Percentiles rank a stretch among this genome's conserved stretches.
Evolutionary conservation across 495 filamentous ascomycete genomes (phyloP).

Genomic region (Trichoderma reesei): DNA sequence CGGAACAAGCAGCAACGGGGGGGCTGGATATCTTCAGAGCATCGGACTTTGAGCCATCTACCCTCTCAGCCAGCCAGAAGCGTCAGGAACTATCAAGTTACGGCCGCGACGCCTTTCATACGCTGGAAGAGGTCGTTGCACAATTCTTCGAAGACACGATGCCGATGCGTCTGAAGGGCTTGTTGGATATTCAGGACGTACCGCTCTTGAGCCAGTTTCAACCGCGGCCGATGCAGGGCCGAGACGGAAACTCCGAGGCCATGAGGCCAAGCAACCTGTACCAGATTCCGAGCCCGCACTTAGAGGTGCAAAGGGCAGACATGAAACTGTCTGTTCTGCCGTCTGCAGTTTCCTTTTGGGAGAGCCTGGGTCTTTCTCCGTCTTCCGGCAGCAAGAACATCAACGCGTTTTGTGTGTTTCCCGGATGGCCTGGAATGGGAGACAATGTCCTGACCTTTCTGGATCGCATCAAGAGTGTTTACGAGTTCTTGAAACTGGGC

Average conservation of each 20-base stretch:
- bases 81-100: constrained; percentile 29
- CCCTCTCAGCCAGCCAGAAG: constrained; percentile 11
- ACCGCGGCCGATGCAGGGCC: constrained; percentile 27
- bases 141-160: constrained; percentile 25
- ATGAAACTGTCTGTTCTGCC: constrained; percentile 68
- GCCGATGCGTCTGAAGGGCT: constrained; percentile 34
- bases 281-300: constrained; percentile 50
- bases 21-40: constrained; percentile 20
- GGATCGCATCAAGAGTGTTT: constrained; percentile 58
- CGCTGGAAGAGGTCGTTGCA: constrained; percentile 30
- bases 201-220: constrained; percentile 36
- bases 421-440: constrained; percentile 45
- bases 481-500: constrained; percentile 74
- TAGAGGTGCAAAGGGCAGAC: constrained; percentile 70
- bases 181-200: constrained; percentile 44
- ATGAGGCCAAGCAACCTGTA: constrained; percentile 34
- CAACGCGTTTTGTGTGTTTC: constrained; percentile 70
- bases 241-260: constrained; percentile 19
- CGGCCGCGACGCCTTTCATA: constrained; percentile 30
- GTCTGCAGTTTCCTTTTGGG: constrained; percentile 79
- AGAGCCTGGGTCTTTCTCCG: constrained; percentile 75
- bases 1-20: constrained; percentile 45
- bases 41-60: constrained; percentile 9
- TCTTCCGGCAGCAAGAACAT: constrained; percentile 71
- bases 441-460: constrained; percentile 60